Evolutionary conservation across 495 filamentous ascomycete genomes (phyloP).

Genomic region (Neurospora discreta): DNA sequence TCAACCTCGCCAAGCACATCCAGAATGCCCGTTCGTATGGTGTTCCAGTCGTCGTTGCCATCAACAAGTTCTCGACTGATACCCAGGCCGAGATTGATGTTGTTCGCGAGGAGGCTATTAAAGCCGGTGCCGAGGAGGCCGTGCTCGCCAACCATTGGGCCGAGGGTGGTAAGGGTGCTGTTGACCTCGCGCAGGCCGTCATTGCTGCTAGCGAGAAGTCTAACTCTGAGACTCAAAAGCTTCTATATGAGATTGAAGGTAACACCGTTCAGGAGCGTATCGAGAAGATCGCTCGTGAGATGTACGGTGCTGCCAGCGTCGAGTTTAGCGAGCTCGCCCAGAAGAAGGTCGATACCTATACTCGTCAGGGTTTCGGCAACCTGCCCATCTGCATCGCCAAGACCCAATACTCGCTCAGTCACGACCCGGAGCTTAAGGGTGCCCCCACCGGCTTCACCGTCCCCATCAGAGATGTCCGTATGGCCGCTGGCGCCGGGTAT

Average conservation of each 20-base stretch:
- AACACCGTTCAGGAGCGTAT: slow-evolving; percentile 73
- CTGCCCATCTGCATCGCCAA: slow-evolving; percentile 95
- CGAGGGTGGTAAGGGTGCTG: slow-evolving; percentile 82
- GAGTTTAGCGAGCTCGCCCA: slow-evolving; percentile 91
- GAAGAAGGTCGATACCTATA: slow-evolving; percentile 93
- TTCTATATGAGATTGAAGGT: slow-evolving; percentile 73
- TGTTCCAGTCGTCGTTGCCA: slow-evolving; percentile 91
- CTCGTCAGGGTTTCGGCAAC: slow-evolving; percentile 79
- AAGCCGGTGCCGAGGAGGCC: slow-evolving; percentile 87
- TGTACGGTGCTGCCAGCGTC: slow-evolving; percentile 88
- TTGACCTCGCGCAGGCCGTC: slow-evolving; percentile 81
- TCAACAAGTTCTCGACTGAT: slow-evolving; percentile 92
- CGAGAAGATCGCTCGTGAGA: slow-evolving; percentile 76
- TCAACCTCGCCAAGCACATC: slow-evolving; percentile 92
- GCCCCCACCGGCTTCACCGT: slow-evolving; percentile 95
- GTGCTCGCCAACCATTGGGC: slow-evolving; percentile 95
- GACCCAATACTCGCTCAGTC: slow-evolving; percentile 94
- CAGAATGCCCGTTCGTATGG: slow-evolving; percentile 78
- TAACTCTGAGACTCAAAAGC: slow-evolving; percentile 69
- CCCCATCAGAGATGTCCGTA: slow-evolving; percentile 83
- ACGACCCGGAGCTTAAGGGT: slow-evolving; percentile 88
- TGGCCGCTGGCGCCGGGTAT: slow-evolving; percentile 90
- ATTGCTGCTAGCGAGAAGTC: slow-evolving; percentile 65
- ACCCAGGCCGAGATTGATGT: slow-evolving; percentile 85
- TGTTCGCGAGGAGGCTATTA: slow-evolving; percentile 80